A percentile compares a stretch with the other conserved stretches of the same genome.
These are phyloP conservation scores for Leccinum angustisporum DNA, from an alignment of 1,284 basidiomycete genomes.

Conservation along the genomic window DNA sequence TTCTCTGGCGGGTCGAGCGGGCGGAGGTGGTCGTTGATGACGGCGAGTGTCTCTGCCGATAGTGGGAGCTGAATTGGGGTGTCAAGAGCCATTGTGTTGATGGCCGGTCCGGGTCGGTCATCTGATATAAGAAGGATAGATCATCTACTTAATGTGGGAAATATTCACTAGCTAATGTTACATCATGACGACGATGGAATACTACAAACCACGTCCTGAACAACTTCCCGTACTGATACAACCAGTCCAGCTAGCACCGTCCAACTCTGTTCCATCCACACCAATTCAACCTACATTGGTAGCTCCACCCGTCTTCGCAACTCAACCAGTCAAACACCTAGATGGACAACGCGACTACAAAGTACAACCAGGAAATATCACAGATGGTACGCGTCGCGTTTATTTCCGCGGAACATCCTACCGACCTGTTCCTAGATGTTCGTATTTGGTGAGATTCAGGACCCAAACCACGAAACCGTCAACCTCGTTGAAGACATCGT, in stretches of 20 bases:
- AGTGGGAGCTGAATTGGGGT: conserved; percentile 63
- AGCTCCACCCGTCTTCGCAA: conserved; percentile 5
- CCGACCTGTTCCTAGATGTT: conserved; percentile 68
- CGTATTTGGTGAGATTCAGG: conserved; percentile 94
- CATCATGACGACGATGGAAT: conserved; percentile 22
- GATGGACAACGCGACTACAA: conserved; percentile 54
- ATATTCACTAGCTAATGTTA: too few species aligned
- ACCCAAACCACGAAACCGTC: conserved; percentile 85
- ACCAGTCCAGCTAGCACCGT: conserved; percentile 10
- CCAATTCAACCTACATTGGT: conserved; percentile 17
- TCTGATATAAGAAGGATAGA: not conserved
- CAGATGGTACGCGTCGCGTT: conserved; percentile 52
- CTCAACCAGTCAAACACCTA: conserved; percentile 19
- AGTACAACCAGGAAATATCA: conserved; percentile 75
- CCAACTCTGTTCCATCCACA: conserved; percentile 25
- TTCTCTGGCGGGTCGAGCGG: conserved; percentile 71
- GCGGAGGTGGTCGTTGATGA: conserved; percentile 74
- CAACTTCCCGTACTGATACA: conserved; percentile 23
- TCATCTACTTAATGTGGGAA: not conserved
- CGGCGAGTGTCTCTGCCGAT: conserved; percentile 57
- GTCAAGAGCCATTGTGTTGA: conserved; percentile 32
- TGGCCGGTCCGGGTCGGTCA: not conserved
- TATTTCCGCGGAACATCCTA: not conserved
- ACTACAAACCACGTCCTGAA: conserved; percentile 31
- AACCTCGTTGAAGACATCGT: conserved; percentile 95